A percentile compares a stretch with the other conserved stretches of the same genome.
These are phyloP conservation scores for Fusarium guadeloupense DNA, from an alignment of 2,329 filamentous ascomycete genomes.

Conservation along the genomic window DNA sequence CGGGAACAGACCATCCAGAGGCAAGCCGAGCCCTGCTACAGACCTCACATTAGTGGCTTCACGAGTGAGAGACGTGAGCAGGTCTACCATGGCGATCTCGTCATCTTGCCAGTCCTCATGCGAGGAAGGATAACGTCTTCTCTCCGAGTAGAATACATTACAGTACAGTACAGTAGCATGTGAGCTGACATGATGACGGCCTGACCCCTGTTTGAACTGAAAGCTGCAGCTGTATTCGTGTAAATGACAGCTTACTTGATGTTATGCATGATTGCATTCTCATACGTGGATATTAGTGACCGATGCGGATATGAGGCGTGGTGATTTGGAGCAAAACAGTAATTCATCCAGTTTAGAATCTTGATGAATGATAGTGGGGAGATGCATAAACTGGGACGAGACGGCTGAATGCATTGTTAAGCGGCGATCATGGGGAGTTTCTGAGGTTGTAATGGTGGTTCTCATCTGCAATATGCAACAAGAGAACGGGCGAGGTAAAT, in stretches of 20 bases:
- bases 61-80: conserved; percentile 36
- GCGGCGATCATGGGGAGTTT: conserved; percentile 28
- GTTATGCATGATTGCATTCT: conserved; percentile 11
- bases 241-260: conserved; percentile 6
- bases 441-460: conserved; percentile 15
- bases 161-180: conserved; percentile 29
- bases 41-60: conserved; percentile 30
- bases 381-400: conserved; percentile 21
- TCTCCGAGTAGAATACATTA: conserved; percentile 43
- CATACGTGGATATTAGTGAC: background rate
- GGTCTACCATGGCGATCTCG: conserved; percentile 43
- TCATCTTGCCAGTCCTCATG: conserved; percentile 39
- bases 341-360: conserved; percentile 7
- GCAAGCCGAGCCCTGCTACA: conserved; percentile 46
- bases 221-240: conserved; percentile 10
- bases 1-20: conserved; percentile 42
- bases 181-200: conserved; percentile 26
- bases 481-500: conserved; percentile 22
- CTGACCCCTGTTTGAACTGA: conserved; percentile 13
- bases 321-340: conserved; percentile 15
- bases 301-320: conserved; percentile 27
- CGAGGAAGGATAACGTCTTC: conserved; percentile 41
- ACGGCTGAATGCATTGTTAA: conserved; percentile 23
- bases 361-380: conserved; percentile 13
- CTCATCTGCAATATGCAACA: conserved; percentile 9